Evolutionary conservation across 352 stramenopile genomes (phyloP), one percentile per base, ranked within the genome.

Genomic region (Globisporangium camurandrum): DNA sequence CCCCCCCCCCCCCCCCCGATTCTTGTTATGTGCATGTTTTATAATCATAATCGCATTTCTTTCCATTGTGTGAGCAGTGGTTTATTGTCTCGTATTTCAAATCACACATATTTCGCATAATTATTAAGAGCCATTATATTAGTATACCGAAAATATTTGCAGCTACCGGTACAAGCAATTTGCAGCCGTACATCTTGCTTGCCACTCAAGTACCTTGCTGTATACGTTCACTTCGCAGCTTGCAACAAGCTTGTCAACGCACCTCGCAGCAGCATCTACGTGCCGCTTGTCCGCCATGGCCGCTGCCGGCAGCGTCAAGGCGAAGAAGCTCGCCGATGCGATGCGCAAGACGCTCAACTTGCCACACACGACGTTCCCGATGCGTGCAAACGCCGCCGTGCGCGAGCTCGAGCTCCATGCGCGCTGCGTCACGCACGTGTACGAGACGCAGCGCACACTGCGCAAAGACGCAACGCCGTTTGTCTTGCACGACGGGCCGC

Each of bases 401-500:
- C 75, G 86, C 43, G 86, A 96, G 62, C 67, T 67, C 23, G 57
- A 89, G 58, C 61, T 88, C 23, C 70, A 90, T 38, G 64, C 75
- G 44, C 67, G 73, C 33, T 84, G 80, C 19, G 84, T 90, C 30
- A 75, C 71, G 5, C 23, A 72, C 38, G 65, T 88, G 28, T 90
- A 94, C 59, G 42, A 60, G 8, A 42, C 57, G 31, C 75, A 93
- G 47, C 41, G 37, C 10, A 19, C 28, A 9, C 10, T 16, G 31
- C 45, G 52, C 19, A 31, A 33, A 1, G 22, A 61, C 38, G 54
- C 78, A 7, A 47, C 56, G 51, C 60, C 69, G 31, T 99, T 98
- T 62, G 75, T 97, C 27, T 80, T 99, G 28, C 97, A 99, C 71
- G 96, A 99, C 73, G 97, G 97, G 0, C 97, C 97, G 30, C 97